Evolutionary conservation across 495 filamentous ascomycete species (phyloP), one percentile per base, ranked within the genome.

Genomic region (Apiosordaria backusii): DNA sequence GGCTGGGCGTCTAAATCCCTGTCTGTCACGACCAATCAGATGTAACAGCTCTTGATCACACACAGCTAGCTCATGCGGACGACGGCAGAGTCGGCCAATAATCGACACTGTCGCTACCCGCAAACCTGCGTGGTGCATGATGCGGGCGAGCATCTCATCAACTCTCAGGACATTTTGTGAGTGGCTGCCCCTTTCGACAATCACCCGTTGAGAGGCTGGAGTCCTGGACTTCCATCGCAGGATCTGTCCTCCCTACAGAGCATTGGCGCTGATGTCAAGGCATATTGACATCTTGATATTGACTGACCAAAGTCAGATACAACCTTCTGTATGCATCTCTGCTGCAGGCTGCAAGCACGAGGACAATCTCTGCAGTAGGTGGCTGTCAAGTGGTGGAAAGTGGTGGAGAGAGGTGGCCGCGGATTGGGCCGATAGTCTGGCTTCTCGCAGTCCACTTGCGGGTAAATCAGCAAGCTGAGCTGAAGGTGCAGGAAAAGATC

Each of bases 1-100:
- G 66, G 73, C 50, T 74, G 70, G 79, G 80, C 80, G 79, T 80
- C 78, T 81, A 82, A 75, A 76, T 78, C 74, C 76, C 60, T 68
- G 67, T 29, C 23, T n/a, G 10, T 60, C 62, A 74, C 72, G 73
- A 76, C 69, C 73, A 74, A 74, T 73, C 66, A 74, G 22, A n/a
- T 18, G 52, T 66, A 65, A 66, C 67, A 21, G 18, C 57, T 63
- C 40, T 62, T 13, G 66, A 74, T 75, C 74, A 74, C 73, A 70
- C 57, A 59, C 57, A 27, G 57, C 57, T 59, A 27, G 57, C 57
- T 59, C 57, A 59, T 52, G 61, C 55, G 45, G 61, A 60, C 61
- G 65, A 61, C 65, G 65, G 50, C 53, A 50, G 58, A 27, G 24
- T 50, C 67, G 57, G 64, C 71, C 71, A 73, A 73, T 73, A 60